Evolutionary conservation across 2,329 filamentous ascomycete genomes (phyloP).

Genomic region (Hirsutella rhossiliensis): DNA sequence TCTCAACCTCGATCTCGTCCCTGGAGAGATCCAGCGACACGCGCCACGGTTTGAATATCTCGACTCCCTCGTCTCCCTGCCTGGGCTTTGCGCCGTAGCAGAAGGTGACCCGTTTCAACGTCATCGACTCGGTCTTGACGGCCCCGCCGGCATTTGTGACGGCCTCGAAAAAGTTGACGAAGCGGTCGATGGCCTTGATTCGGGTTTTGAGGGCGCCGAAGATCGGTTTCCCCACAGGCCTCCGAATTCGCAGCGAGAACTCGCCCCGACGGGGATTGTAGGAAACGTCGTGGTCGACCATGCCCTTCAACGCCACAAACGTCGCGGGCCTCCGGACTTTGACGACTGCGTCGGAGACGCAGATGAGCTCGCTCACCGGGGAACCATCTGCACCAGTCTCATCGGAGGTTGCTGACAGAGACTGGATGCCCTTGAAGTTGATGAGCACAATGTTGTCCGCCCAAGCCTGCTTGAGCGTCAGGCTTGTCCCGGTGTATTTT

Average conservation of each 20-base stretch:
- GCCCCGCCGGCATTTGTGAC: conserved; percentile 43
- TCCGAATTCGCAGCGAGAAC: conserved; percentile 49
- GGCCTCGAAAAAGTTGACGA: conserved; percentile 58
- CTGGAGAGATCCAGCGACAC: conserved; percentile 46
- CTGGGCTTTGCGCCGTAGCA: conserved; percentile 40
- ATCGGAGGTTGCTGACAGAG: conserved; percentile 4
- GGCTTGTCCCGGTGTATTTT: conserved; percentile 7
- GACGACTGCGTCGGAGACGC: conserved; percentile 41
- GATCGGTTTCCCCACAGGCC: conserved; percentile 45
- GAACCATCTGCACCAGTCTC: conserved; percentile 4
- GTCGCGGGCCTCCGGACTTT: conserved; percentile 39
- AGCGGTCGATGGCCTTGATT: conserved; percentile 54
- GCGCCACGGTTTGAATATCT: conserved; percentile 25
- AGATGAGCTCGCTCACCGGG: conserved; percentile 16
- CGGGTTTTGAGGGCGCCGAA: conserved; percentile 46
- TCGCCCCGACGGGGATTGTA: conserved; percentile 48
- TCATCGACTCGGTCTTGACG: conserved; percentile 46
- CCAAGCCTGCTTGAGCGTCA: conserved; percentile 32
- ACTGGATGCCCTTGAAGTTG: conserved; percentile 37
- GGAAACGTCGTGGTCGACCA: conserved; percentile 47
- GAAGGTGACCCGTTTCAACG: conserved; percentile 53
- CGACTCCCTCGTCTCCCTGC: not conserved
- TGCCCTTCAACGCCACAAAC: conserved; percentile 41
- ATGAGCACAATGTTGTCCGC: conserved; percentile 47
- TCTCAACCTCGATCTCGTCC: conserved; percentile 41